A percentile compares a stretch with the other conserved stretches of the same genome.
Evolutionary conservation across 352 stramenopile genomes (phyloP).

Genomic region (Phytophthora vignae): DNA sequence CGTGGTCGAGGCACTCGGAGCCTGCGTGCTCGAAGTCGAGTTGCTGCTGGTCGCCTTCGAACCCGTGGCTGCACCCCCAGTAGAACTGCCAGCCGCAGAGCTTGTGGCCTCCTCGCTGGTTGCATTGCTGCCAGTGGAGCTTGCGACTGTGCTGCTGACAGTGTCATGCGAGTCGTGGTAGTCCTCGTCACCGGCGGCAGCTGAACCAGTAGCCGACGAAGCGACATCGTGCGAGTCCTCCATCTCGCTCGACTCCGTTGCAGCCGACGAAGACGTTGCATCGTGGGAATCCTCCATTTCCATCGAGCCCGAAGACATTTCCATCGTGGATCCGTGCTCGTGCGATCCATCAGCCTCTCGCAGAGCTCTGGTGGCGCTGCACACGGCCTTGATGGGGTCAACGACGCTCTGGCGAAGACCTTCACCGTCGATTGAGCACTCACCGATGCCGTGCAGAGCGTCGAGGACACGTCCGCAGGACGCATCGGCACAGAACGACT

Average conservation of each 20-base stretch:
- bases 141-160: neutral
- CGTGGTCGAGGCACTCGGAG: conserved; percentile 5
- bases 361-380: conserved; percentile 19
- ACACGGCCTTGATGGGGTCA: conserved; percentile 19
- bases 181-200: conserved; percentile 11
- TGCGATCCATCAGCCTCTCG: conserved; percentile 19
- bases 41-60: conserved; percentile 12
- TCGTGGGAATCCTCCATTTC: conserved; percentile 16
- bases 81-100: neutral
- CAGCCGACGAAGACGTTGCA: conserved; percentile 2
- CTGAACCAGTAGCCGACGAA: conserved; percentile 7
- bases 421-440: conserved; percentile 27
- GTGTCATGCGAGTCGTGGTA: conserved; percentile 13
- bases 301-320: conserved; percentile 11
- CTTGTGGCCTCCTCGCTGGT: neutral
- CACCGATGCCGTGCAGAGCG: conserved; percentile 1
- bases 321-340: conserved; percentile 10
- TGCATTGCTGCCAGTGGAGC: conserved; percentile 1
- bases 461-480: conserved; percentile 19
- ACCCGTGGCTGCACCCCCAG: neutral
- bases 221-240: conserved; percentile 12
- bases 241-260: neutral
- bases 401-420: conserved; percentile 21
- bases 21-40: conserved; percentile 17
- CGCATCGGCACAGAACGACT: conserved; percentile 17